Evolutionary conservation across 2,329 filamentous ascomycete genomes (phyloP), one percentile per base, ranked within the genome.

Genomic region (Blastomyces gilchristii): DNA sequence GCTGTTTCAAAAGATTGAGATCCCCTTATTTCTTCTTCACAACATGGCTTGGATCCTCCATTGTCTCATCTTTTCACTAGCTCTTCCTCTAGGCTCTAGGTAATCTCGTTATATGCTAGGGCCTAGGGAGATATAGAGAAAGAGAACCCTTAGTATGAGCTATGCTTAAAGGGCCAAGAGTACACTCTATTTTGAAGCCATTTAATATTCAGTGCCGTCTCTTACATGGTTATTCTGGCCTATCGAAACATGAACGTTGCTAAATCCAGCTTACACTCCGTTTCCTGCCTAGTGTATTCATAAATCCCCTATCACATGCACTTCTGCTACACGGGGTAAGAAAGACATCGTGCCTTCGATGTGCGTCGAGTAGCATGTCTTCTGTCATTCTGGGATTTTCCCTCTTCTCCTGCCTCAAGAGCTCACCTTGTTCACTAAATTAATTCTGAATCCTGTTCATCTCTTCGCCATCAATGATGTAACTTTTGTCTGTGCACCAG

Each of bases 11-110:
- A 57, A 14, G n/a, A 39, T 39, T 34, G 9, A n/a, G n/a, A 22
- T 39, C 31, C 22, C 18, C 12, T 7, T 34, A 37, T 37, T 37
- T 9, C 34, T 37, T 34, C 22, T 37, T 18, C 34, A 57, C 14
- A 39, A 25, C n/a, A 18, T 41, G 34, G n/a, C n/a, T 37, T n/a
- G 34, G 31, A 28, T 18, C 50, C 5, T 31, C 3, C 37, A 28
- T n/a, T 53, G 52, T 54, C 52, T 54, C 52, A 54, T 54, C 31
- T 54, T 37, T 34, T 54, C 28, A n/a, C 52, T 57, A 57, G 34
- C n/a, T 22, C n/a, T 22, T 22, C n/a, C n/a, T 22, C n/a, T 22
- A 22, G n/a, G n/a, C n/a, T 22, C n/a, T 22, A 22, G n/a, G n/a
- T 22, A 22, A 22, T 31, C 49, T 14, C 25, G 25, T 25, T 12